Percentiles rank a stretch among this genome's conserved stretches.
These are phyloP conservation scores for Trichoderma reesei DNA, from an alignment of 495 filamentous ascomycete species.

Conservation along the genomic window DNA sequence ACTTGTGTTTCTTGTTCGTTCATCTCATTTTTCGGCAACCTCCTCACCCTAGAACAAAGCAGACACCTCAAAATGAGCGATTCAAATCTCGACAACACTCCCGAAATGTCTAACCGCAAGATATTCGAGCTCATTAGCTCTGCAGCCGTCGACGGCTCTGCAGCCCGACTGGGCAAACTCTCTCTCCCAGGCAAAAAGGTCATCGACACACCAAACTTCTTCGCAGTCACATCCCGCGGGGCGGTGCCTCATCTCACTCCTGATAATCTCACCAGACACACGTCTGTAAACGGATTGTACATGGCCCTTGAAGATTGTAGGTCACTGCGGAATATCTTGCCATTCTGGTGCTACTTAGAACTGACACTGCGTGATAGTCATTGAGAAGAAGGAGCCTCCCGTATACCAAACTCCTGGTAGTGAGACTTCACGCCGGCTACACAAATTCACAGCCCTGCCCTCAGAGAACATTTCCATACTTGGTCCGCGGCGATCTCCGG, in stretches of 20 bases:
- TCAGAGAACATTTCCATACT: conserved; percentile 53
- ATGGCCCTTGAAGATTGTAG: conserved; percentile 89
- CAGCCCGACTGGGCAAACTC: conserved; percentile 53
- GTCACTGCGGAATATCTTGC: conserved; percentile 19
- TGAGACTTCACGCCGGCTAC: conserved; percentile 44
- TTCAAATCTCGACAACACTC: background rate
- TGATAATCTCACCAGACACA: conserved; percentile 62
- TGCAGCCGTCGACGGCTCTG: conserved; percentile 22
- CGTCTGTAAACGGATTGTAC: conserved; percentile 59
- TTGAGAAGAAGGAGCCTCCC: conserved; percentile 51
- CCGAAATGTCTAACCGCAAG: conserved; percentile 17
- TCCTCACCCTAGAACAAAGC: background rate
- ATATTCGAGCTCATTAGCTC: conserved; percentile 34
- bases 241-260: conserved; percentile 78
- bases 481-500: conserved; percentile 65
- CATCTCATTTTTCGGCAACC: background rate
- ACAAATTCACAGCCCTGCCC: conserved; percentile 60
- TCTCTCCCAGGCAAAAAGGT: conserved; percentile 46
- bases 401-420: conserved; percentile 28
- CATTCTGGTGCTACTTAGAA: background rate
- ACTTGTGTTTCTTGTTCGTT: background rate
- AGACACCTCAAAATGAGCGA: conserved; percentile 3
- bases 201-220: conserved; percentile 71
- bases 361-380: conserved; percentile 44
- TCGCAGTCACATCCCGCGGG: conserved; percentile 72